Conservation (phyloP, 257 asterid genomes). For the Solanum neorickii region DNA sequence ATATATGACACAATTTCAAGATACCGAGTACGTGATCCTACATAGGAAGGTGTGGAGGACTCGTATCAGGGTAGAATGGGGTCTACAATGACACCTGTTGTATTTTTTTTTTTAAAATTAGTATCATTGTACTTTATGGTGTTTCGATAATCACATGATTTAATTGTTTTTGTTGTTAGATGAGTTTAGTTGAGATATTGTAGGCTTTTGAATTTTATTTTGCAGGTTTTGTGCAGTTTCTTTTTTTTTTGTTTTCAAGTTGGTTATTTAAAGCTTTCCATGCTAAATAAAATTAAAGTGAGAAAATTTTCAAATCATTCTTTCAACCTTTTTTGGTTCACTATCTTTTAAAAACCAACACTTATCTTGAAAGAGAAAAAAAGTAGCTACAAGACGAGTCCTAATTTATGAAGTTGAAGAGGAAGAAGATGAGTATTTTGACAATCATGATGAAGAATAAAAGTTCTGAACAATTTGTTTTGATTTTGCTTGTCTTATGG, state of each 20-base stretch:
- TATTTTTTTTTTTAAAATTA: too few relatives aligned
- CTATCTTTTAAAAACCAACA: background rate
- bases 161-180: background rate
- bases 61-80: background rate
- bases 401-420: background rate
- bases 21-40: background rate
- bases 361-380: background rate
- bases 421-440: background rate
- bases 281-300: background rate
- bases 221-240: background rate
- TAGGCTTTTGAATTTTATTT: background rate
- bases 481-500: background rate
- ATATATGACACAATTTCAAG: background rate
- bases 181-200: background rate
- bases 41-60: background rate
- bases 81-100: background rate
- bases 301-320: background rate
- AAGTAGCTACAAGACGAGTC: background rate
- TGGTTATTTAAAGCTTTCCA: background rate
- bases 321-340: background rate
- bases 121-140: background rate
- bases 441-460: background rate
- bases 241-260: background rate
- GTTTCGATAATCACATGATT: background rate
- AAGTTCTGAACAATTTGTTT: background rate